Base-by-base conservation (phyloP, 768 basidiomycete species). In the Myochromella boudieri region DNA sequence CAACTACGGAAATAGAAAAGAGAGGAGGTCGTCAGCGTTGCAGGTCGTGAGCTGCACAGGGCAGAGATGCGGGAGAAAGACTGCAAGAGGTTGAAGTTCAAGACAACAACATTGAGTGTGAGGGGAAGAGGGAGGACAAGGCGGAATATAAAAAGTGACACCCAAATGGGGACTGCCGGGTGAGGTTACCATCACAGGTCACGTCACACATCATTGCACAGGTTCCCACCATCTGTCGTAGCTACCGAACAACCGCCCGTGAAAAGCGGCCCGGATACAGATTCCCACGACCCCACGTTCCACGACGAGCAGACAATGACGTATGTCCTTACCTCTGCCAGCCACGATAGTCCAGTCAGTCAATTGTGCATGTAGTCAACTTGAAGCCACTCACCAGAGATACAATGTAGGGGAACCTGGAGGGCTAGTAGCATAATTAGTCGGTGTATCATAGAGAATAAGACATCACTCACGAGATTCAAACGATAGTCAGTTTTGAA, bases 11-110 rank as follows among this genome's bases (percentile, higher is more conserved):
- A 49, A 55, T 53, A 50, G 52, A 53, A 60, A 58, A 55, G 53
- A 51, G 46, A 53, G 54, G 54, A 57, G 61, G 68, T 70, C 65
- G 72, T 74, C 63, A 75, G 72, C 72, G 70, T 71, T 51, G 60
- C 54, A 46, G 58, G 68, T 75, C 75, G 76, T 72, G 65, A 74
- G 54, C 58, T 56, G 60, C 50, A 49, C 39, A 57, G 46, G 54
- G 57, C 64, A 60, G 57, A 54, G 47, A 51, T 34, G 41, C 17
- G 50, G 37, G 46, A 26, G 26, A 44, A 18, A 29, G 29, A 52
- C 36, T 49, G 51, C 55, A 56, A 52, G 48, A 50, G 46, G 58
- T 55, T 53, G 59, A 52, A 48, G 51, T 44, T 29, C 33, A 44
- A 37, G 49, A 48, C 51, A 54, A 58, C 57, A 57, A 55, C 56